Evolutionary conservation across 495 filamentous ascomycete species (phyloP).

Genomic region (Xylaria flabelliformis): DNA sequence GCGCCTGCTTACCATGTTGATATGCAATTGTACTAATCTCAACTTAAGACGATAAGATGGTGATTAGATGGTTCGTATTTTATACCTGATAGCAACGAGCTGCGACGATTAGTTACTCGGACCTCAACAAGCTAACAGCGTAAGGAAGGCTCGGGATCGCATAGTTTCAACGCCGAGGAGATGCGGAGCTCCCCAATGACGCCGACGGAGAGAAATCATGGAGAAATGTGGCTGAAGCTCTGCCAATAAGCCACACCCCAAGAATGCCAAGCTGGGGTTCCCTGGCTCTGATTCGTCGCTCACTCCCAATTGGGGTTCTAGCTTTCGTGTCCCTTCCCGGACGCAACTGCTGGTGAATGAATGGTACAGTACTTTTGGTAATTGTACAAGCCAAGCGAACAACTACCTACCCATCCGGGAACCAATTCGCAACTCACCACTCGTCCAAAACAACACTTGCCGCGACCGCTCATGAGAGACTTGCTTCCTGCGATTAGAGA

Average conservation of each 20-base stretch:
- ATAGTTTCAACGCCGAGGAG: constrained; percentile 9
- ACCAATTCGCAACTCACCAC: constrained; percentile 16
- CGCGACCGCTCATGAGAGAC: neutral
- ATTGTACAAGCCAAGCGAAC: constrained; percentile 24
- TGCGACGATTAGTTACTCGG: neutral
- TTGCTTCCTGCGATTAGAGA: neutral
- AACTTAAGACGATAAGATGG: neutral
- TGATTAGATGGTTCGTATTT: neutral
- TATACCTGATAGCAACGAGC: neutral
- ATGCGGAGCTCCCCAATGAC: constrained; percentile 29
- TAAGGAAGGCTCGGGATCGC: constrained; percentile 17
- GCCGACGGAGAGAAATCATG: constrained; percentile 18
- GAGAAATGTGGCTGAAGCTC: constrained; percentile 39
- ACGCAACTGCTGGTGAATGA: neutral
- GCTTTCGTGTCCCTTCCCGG: constrained; percentile 43
- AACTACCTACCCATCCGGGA: constrained; percentile 12
- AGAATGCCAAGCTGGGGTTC: neutral
- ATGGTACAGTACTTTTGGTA: neutral
- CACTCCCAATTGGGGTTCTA: constrained; percentile 29
- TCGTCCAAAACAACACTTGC: neutral
- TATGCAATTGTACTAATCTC: neutral
- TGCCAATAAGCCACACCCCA: constrained; percentile 29
- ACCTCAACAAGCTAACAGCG: neutral
- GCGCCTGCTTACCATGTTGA: constrained; percentile 23
- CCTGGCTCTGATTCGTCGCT: constrained; percentile 36